Evolutionary conservation across 306 rosid species (phyloP).

Genomic region (Acacia acuminata): DNA sequence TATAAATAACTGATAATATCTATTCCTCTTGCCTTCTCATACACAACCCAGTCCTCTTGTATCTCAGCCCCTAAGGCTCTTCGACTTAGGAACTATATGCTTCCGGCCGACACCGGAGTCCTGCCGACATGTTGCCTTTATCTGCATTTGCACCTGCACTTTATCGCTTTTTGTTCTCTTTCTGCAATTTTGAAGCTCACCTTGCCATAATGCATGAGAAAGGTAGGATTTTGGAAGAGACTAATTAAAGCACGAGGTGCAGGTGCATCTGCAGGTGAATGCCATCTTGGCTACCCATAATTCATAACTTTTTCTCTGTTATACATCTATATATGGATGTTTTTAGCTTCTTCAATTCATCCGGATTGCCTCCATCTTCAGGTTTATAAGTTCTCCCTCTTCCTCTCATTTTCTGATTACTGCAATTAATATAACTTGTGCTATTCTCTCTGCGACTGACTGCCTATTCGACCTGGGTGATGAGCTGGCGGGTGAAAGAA

Average conservation of each 20-base stretch:
- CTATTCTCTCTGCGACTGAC: not conserved
- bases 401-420: not conserved
- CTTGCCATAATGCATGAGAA: not conserved
- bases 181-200: not conserved
- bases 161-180: conserved; percentile 10
- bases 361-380: not conserved
- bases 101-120: not conserved
- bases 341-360: not conserved
- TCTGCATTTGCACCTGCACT: conserved; percentile 99
- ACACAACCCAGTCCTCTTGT: not conserved
- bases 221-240: not conserved
- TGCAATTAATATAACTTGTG: not conserved
- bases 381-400: not conserved
- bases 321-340: not conserved
- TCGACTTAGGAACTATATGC: not conserved
- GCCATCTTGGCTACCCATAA: conserved; percentile 43
- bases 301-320: not conserved
- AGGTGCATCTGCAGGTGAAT: conserved; percentile 72
- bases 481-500: not conserved
- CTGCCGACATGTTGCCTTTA: conserved; percentile 55
- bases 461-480: not conserved
- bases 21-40: not conserved
- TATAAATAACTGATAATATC: not conserved
- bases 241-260: conserved; percentile 46
- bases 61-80: not conserved